Percentiles rank a stretch among this genome's conserved stretches.
These are phyloP conservation scores for Tolypocladium album DNA, from an alignment of 2,329 filamentous ascomycete species.

Conservation along the genomic window DNA sequence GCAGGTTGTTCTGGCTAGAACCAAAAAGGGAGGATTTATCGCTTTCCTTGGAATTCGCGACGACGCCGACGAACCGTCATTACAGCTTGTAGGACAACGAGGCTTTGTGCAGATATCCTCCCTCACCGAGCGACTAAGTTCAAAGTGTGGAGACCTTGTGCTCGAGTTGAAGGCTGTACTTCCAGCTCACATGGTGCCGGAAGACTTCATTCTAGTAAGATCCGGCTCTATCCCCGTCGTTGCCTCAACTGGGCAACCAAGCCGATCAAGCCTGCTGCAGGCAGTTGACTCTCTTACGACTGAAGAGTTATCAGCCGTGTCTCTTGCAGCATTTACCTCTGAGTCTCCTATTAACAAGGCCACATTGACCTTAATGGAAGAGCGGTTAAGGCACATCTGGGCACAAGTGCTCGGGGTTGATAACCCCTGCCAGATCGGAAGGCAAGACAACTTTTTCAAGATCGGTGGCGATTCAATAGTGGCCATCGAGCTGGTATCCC, in stretches of 20 bases:
- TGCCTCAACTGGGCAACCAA: neutral
- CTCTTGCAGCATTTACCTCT: neutral
- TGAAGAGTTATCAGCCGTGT: neutral
- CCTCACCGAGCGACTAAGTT: conserved; percentile 4
- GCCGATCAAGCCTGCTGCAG: neutral
- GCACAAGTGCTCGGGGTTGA: neutral
- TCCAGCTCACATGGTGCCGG: neutral
- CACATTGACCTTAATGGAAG: neutral
- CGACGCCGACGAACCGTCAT: neutral
- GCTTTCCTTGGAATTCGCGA: neutral
- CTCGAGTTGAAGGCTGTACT: neutral
- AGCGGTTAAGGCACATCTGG: neutral
- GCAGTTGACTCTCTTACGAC: neutral
- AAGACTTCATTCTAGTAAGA: neutral
- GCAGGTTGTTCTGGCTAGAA: neutral
- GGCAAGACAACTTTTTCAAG: neutral
- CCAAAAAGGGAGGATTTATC: neutral
- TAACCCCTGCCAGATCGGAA: neutral
- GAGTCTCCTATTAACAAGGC: neutral
- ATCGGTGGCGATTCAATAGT: neutral
- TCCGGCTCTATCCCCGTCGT: neutral
- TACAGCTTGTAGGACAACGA: neutral
- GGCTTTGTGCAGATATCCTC: neutral
- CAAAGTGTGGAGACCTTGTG: neutral
- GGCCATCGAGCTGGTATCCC: neutral